These are phyloP conservation scores for barrel medic (Medicago truncatula) DNA, from an alignment of 306 rosid species.

Conservation along the genomic window MtrunA17r5.0-ANR NC_053042.1:17277501-17278000, in stretches of 20 bases:
- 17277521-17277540: too few relatives aligned
- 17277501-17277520: too few relatives aligned
- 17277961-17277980: neutral
- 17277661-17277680: neutral
- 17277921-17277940: neutral
- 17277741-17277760: too few relatives aligned
- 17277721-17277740: too few relatives aligned
- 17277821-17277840: neutral
- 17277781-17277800: slow-evolving; percentile 7
- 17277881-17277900: slow-evolving; percentile 8
- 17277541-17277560: too few relatives aligned
- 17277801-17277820: neutral
- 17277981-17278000: slow-evolving; percentile 5
- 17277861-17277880: slow-evolving; percentile 6
- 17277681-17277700: neutral
- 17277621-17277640: too few relatives aligned
- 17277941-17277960: neutral
- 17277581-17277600: too few relatives aligned
- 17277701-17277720: too few relatives aligned
- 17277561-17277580: too few relatives aligned
- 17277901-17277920: neutral
- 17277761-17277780: neutral
- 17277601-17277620: too few relatives aligned
- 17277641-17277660: too few relatives aligned
- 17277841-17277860: neutral